Conservation (phyloP, 2,329 filamentous ascomycete species). For the Paraphoma sp. region DNA sequence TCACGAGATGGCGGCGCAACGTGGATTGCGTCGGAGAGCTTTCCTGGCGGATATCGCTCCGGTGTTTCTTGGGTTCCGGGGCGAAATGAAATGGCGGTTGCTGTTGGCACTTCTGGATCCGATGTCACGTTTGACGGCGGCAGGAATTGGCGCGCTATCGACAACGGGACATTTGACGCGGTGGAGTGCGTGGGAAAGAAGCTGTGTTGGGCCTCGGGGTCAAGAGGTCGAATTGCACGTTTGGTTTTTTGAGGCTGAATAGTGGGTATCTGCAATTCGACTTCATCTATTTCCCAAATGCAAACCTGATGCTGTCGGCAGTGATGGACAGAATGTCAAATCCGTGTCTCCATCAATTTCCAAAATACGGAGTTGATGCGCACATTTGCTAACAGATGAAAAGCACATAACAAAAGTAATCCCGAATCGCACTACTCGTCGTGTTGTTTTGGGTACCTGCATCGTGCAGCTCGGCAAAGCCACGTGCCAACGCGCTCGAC, state of each 20-base stretch:
- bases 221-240: constrained; percentile 26
- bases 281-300: no score
- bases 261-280: no score
- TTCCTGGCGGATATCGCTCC: constrained; percentile 35
- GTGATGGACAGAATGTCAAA: no score
- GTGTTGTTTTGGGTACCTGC: no score
- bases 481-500: no score
- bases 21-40: constrained; percentile 27
- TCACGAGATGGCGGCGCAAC: constrained; percentile 30
- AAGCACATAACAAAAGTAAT: no score
- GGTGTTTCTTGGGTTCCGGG: constrained; percentile 33
- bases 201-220: constrained; percentile 37
- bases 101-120: constrained; percentile 36
- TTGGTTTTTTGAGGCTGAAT: constrained; percentile 2
- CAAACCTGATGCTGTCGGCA: no score
- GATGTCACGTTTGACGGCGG: constrained; percentile 38
- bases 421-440: no score
- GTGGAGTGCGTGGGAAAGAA: constrained; percentile 27
- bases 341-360: no score
- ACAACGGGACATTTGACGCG: constrained; percentile 37
- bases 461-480: no score
- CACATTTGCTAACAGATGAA: no score
- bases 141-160: constrained; percentile 28
- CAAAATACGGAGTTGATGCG: no score
- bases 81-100: constrained; percentile 19